A percentile compares a stretch with the other conserved stretches of the same genome.
Evolutionary conservation across 768 basidiomycete genomes (phyloP).

Genomic region (Lepiota venenata): DNA sequence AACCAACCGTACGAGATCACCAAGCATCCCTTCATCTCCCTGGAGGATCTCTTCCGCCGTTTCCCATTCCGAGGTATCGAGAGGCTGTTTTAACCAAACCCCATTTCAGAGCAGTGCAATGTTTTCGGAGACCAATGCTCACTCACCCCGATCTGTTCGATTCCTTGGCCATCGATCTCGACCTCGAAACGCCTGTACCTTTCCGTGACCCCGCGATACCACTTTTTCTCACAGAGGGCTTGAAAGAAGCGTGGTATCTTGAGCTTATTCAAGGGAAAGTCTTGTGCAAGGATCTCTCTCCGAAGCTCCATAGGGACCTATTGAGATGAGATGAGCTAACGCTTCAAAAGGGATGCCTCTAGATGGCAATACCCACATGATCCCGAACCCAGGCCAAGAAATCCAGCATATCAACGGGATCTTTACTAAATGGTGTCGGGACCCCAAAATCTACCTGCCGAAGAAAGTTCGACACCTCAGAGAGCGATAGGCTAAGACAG

Average conservation of each 20-base stretch:
- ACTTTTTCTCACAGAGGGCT: not conserved
- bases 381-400: not conserved
- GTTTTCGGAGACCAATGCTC: no score
- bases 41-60: not conserved
- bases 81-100: not conserved
- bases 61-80: not conserved
- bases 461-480: not conserved
- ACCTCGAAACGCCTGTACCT: not conserved
- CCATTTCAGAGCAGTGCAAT: no score
- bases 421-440: not conserved
- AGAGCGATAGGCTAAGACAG: not conserved
- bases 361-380: not conserved
- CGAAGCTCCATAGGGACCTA: slow-evolving; percentile 3
- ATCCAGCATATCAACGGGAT: not conserved
- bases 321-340: not conserved
- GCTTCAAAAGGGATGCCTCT: not conserved
- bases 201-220: not conserved
- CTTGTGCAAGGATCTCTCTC: not conserved
- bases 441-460: not conserved
- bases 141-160: not conserved
- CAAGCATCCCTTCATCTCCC: not conserved
- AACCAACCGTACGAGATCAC: not conserved
- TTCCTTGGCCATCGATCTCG: not conserved
- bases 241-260: not conserved
- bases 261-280: not conserved